Evolutionary conservation across 768 basidiomycete genomes (phyloP), one percentile per base, ranked within the genome.

Genomic region (Hysterangium stoloniferum): DNA sequence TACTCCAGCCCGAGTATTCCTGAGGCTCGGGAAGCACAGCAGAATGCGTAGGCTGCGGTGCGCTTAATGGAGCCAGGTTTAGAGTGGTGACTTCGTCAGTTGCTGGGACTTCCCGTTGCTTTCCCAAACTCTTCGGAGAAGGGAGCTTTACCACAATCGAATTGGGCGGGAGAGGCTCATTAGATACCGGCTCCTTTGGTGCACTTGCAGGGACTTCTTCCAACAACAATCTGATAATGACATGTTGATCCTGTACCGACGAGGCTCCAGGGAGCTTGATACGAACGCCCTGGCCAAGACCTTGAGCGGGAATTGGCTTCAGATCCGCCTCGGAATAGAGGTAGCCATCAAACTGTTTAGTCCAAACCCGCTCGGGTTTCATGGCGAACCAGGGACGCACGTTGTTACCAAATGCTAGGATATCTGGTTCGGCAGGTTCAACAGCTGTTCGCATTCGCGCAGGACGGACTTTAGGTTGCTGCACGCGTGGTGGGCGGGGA

Each of bases 361-460:
- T 90, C 86, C 86, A 90, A 58, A 80, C 73, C 38, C 75, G 74
- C 59, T 91, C 88, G 7, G 86, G 86, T 62, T 86, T 88, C 76
- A 78, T 77, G 6, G 75, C 66, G 59, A 76, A 88, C 79, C 86
- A 86, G 36, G 76, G 71, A 43, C 78, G 78, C 15, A 71, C 74
- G 29, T 53, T 58, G 54, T n/a, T 61, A 57, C 20, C 48, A 15
- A 50, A 40, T 27, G n/a, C 20, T 13, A 50, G 40, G 20, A 20
- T 36, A 28, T 52, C 40, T 31, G 47, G 27, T 11, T 45, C 27
- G 20, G 29, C 3, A 24, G 37, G 52, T 8, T 13, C 31, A 42
- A 46, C 40, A 22, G 19, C 52, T 17, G 28, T 38, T 24, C 9
- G 48, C 15, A 22, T 13, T 9, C n/a, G 54, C 9, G 17, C 52